These are phyloP conservation scores for Mycena belliarum DNA, from an alignment of 768 basidiomycete species.

Conservation along the genomic window DNA sequence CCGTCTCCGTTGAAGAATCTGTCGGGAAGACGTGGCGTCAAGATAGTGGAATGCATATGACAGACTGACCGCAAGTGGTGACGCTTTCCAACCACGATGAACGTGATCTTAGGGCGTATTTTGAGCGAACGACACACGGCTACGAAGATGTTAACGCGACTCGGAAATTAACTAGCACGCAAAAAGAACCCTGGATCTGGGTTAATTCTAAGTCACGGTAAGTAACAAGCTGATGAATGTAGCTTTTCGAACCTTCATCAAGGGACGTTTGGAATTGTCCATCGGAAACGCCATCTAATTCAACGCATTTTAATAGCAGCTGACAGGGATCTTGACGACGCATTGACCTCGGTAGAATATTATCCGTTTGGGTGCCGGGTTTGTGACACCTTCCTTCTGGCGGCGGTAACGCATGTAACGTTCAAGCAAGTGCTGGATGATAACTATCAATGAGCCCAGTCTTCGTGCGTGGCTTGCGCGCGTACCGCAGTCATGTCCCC, in stretches of 20 bases:
- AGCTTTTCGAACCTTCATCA: slow-evolving; percentile 46
- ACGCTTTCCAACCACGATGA: slow-evolving; percentile 78
- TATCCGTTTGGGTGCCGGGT: slow-evolving; percentile 56
- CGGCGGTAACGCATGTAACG: slow-evolving; percentile 64
- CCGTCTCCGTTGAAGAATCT: slow-evolving; percentile 54
- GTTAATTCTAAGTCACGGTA: slow-evolving; percentile 51
- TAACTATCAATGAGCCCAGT: slow-evolving; percentile 27
- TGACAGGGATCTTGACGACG: neutral
- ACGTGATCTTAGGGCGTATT: slow-evolving; percentile 67
- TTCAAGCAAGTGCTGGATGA: slow-evolving; percentile 42
- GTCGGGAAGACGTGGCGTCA: neutral
- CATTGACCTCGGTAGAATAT: slow-evolving; percentile 74
- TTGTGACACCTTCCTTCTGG: slow-evolving; percentile 47
- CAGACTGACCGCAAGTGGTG: slow-evolving; percentile 60
- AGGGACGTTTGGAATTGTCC: slow-evolving; percentile 54
- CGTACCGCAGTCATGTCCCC: slow-evolving; percentile 53
- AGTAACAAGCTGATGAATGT: slow-evolving; percentile 12
- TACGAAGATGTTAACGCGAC: slow-evolving; percentile 24
- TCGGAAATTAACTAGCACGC: slow-evolving; percentile 29
- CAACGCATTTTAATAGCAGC: slow-evolving; percentile 22
- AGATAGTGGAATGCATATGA: no score
- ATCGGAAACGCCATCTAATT: slow-evolving; percentile 54
- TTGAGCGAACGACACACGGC: slow-evolving; percentile 61
- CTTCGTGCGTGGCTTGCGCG: slow-evolving; percentile 33
- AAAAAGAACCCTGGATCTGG: slow-evolving; percentile 50